Evolutionary conservation across 2,329 filamentous ascomycete species (phyloP).

Genomic region (Remersonia thermophila): DNA sequence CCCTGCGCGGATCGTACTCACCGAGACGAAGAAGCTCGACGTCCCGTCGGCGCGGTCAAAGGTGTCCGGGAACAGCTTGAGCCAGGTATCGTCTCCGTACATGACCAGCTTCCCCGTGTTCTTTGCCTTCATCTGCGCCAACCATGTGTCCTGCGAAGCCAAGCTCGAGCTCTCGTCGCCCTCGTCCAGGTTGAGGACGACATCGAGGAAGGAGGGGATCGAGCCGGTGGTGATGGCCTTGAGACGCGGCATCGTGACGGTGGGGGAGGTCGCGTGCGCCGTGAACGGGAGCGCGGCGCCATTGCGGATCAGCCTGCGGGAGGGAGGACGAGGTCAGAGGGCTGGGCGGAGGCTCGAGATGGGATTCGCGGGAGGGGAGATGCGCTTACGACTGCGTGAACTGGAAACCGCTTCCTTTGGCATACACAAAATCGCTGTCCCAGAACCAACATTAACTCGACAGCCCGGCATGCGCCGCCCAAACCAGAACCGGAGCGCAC

Average conservation of each 20-base stretch:
- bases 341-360: neutral
- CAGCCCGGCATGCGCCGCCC: no score
- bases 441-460: neutral
- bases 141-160: slow-evolving; percentile 84
- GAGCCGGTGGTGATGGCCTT: slow-evolving; percentile 97
- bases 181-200: slow-evolving; percentile 93
- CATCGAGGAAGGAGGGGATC: slow-evolving; percentile 94
- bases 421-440: slow-evolving; percentile 81
- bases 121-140: slow-evolving; percentile 77
- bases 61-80: slow-evolving; percentile 84
- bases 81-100: slow-evolving; percentile 97
- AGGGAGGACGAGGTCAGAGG: neutral
- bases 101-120: slow-evolving; percentile 67
- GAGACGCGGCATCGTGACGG: slow-evolving; percentile 94
- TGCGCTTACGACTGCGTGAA: slow-evolving; percentile 72
- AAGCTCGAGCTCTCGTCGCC: slow-evolving; percentile 83
- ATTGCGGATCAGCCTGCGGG: slow-evolving; percentile 62
- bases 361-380: neutral
- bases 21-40: slow-evolving; percentile 94
- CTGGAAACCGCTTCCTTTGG: slow-evolving; percentile 63
- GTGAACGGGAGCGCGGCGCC: slow-evolving; percentile 86
- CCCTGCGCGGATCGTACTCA: slow-evolving; percentile 31
- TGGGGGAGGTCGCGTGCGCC: slow-evolving; percentile 89
- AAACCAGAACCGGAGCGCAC: slow-evolving; percentile 31
- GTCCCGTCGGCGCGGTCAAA: slow-evolving; percentile 87